Evolutionary conservation across 140 eudicot species (phyloP).

Genomic region (Erigeron philadelphicus): DNA sequence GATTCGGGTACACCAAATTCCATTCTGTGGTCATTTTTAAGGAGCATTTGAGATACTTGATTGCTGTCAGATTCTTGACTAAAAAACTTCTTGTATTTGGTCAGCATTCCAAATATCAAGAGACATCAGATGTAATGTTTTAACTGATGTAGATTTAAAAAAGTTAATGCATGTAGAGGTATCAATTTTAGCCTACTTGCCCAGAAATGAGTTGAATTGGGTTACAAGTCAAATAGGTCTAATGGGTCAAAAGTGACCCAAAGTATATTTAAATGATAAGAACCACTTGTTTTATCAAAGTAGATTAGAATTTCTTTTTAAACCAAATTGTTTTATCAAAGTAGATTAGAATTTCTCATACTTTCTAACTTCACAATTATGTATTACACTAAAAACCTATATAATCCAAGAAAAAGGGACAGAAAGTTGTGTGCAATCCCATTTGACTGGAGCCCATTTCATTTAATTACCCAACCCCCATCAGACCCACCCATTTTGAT

Average conservation of each 20-base stretch:
- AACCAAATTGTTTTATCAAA: too few relatives aligned
- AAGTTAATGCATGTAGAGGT: neutral
- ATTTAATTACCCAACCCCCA: neutral
- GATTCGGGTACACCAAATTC: neutral
- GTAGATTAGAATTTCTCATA: neutral
- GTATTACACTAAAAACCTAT: neutral
- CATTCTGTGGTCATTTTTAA: neutral
- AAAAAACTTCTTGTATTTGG: neutral
- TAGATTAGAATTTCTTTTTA: neutral
- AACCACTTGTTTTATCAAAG: neutral
- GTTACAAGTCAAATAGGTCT: neutral
- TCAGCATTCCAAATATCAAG: neutral
- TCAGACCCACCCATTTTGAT: neutral
- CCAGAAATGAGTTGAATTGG: neutral
- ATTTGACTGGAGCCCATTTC: neutral
- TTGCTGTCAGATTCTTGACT: too few relatives aligned
- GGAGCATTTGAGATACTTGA: neutral
- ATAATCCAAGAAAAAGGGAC: neutral
- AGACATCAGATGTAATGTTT: neutral
- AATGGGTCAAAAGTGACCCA: neutral
- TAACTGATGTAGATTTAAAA: too few relatives aligned
- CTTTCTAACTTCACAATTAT: too few relatives aligned
- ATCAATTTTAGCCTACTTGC: neutral
- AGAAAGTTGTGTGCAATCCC: neutral
- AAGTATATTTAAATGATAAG: neutral